phyloP scores from a whole-genome alignment of 164 flowering plant genomes.

The Macadamia integrifolia region DNA sequence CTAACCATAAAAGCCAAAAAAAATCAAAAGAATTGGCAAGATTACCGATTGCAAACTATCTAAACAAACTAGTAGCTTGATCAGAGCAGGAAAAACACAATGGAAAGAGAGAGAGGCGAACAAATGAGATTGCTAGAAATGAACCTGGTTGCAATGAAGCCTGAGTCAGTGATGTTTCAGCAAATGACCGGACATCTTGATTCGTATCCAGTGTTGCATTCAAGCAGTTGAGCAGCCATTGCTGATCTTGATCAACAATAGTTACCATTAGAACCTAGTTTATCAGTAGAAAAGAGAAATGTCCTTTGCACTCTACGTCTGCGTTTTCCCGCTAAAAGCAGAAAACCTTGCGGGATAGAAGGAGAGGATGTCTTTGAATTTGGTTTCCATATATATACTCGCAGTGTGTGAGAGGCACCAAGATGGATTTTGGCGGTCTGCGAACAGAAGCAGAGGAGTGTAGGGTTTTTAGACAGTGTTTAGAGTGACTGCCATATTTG shows the following conservation, averaged over 20 bases:
- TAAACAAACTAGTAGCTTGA: neutral
- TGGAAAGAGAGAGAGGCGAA: neutral
- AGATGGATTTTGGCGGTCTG: too few species aligned
- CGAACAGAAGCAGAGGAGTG: neutral
- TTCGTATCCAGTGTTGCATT: conserved; percentile 79
- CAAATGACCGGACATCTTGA: conserved; percentile 72
- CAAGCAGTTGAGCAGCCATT: conserved; percentile 87
- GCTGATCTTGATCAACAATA: conserved; percentile 67
- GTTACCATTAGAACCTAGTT: neutral
- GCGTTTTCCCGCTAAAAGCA: neutral
- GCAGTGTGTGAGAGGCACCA: too few species aligned
- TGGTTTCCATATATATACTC: neutral
- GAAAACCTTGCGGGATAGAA: neutral
- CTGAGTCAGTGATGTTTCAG: conserved; percentile 80
- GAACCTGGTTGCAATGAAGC: conserved; percentile 87
- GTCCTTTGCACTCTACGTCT: neutral
- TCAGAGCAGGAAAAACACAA: neutral
- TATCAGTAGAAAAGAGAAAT: neutral
- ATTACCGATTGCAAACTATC: neutral
- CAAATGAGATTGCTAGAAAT: neutral
- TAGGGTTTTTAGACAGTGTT: neutral
- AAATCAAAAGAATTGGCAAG: too few species aligned
- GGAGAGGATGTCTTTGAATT: neutral
- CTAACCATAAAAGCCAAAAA: too few species aligned
- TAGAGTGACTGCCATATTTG: neutral